Conservation (phyloP, 1,284 basidiomycete genomes). For the Prillingera fragicola region DNA sequence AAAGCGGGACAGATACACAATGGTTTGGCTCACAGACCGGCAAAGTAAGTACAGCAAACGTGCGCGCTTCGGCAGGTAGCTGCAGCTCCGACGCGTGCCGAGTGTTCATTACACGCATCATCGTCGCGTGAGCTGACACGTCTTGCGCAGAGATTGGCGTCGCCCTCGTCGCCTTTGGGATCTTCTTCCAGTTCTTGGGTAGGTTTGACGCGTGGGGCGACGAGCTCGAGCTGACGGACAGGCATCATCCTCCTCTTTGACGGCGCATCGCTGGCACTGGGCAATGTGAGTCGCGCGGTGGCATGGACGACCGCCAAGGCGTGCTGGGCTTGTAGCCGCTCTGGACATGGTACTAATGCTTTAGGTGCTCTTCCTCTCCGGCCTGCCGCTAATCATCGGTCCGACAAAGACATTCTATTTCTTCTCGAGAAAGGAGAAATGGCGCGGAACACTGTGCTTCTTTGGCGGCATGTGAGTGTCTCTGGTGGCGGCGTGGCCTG, state of each 20-base stretch:
- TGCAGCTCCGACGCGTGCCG: background rate
- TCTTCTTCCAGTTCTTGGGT: constrained; percentile 88
- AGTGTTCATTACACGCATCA: background rate
- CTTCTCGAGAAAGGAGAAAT: constrained; percentile 92
- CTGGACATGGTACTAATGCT: constrained; percentile 1
- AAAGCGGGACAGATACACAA: too few relatives aligned
- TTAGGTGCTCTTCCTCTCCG: constrained; percentile 85
- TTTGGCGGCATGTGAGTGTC: constrained; percentile 65
- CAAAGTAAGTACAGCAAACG: constrained; percentile 53
- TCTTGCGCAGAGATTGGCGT: constrained; percentile 76
- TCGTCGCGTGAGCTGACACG: background rate
- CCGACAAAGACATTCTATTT: constrained; percentile 97
- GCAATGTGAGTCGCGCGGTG: constrained; percentile 64
- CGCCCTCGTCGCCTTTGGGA: constrained; percentile 94
- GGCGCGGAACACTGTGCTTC: constrained; percentile 89
- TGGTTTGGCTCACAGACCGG: constrained; percentile 67
- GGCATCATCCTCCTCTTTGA: constrained; percentile 94
- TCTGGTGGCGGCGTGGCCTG: background rate
- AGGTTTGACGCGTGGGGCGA: constrained; percentile 7
- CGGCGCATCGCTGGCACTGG: constrained; percentile 89
- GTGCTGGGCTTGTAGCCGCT: background rate
- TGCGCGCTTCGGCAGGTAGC: background rate
- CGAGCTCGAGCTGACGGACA: constrained; percentile 8
- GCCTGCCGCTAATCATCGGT: constrained; percentile 89
- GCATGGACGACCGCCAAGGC: background rate